These are phyloP conservation scores for Mortierella polycephala DNA, from an alignment of 371 early-diverging fungal genomes.

Conservation along the genomic window DNA sequence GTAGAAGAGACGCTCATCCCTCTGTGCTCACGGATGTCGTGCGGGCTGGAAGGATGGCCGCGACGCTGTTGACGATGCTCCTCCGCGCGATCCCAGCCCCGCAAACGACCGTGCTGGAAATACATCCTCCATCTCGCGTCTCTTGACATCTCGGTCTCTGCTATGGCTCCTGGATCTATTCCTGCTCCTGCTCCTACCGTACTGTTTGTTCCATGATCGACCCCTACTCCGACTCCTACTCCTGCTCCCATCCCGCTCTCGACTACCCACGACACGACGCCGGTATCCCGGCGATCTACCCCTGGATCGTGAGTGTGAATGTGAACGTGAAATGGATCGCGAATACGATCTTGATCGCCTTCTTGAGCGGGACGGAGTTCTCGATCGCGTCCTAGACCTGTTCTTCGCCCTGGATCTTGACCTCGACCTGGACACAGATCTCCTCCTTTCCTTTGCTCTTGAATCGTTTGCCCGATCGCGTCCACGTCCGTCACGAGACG, in stretches of 20 bases:
- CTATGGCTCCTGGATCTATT: constrained; percentile 1
- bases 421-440: constrained; percentile 15
- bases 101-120: constrained; percentile 26
- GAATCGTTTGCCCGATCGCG: not conserved
- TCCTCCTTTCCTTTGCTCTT: constrained; percentile 2
- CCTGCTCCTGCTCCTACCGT: constrained; percentile 7
- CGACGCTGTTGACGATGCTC: not conserved
- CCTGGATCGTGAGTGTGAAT: constrained; percentile 25
- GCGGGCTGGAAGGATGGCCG: constrained; percentile 28
- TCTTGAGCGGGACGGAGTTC: constrained; percentile 23
- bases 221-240: constrained; percentile 7
- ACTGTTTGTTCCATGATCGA: not conserved
- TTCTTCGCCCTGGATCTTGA: constrained; percentile 18
- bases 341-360: constrained; percentile 23
- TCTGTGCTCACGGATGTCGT: constrained; percentile 5
- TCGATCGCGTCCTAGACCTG: constrained; percentile 28
- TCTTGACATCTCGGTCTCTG: constrained; percentile 6
- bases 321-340: constrained; percentile 8
- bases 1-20: too few species aligned
- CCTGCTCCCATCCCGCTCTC: constrained; percentile 2
- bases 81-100: constrained; percentile 6
- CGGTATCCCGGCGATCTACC: constrained; percentile 27
- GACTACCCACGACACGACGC: not conserved
- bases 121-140: constrained; percentile 3
- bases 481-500: not conserved